These are phyloP conservation scores for Aphanomyces invadans DNA, from an alignment of 352 stramenopile species.

Conservation along the genomic window DNA sequence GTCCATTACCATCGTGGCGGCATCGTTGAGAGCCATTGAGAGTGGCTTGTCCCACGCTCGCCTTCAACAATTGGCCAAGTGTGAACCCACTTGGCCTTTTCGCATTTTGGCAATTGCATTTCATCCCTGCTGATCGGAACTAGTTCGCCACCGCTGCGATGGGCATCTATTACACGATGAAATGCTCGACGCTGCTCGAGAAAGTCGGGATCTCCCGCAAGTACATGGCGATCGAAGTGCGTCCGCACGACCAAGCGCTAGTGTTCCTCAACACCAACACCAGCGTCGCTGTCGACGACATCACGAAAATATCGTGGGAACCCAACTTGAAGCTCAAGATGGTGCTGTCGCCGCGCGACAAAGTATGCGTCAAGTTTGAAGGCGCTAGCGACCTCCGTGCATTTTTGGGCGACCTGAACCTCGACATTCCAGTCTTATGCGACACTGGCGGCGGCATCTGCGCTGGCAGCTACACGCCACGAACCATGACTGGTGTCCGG, in stretches of 20 bases:
- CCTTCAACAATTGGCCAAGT: neutral
- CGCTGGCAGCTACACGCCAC: neutral
- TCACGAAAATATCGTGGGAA: conserved; percentile 9
- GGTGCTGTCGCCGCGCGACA: neutral
- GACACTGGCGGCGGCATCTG: neutral
- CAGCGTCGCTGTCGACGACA: neutral
- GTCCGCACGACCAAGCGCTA: neutral
- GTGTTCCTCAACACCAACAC: conserved; percentile 12
- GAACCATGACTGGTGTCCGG: neutral
- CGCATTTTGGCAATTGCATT: neutral
- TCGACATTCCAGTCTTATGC: neutral
- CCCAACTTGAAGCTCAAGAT: conserved; percentile 9
- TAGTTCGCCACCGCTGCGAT: neutral
- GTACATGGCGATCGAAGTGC: conserved; percentile 18
- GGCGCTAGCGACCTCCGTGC: neutral
- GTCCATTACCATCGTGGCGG: neutral
- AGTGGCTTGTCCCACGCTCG: neutral
- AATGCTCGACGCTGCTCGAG: conserved; percentile 17
- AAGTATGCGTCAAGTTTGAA: conserved; percentile 12
- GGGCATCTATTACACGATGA: conserved; percentile 21
- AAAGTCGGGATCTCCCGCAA: conserved; percentile 14
- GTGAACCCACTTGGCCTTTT: neutral
- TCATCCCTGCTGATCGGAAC: neutral
- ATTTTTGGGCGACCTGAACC: conserved; percentile 6
- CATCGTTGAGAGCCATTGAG: neutral